These are phyloP conservation scores for Heliamphora exappendiculata DNA, from an alignment of 148 eudicot species.

Conservation along the genomic window DNA sequence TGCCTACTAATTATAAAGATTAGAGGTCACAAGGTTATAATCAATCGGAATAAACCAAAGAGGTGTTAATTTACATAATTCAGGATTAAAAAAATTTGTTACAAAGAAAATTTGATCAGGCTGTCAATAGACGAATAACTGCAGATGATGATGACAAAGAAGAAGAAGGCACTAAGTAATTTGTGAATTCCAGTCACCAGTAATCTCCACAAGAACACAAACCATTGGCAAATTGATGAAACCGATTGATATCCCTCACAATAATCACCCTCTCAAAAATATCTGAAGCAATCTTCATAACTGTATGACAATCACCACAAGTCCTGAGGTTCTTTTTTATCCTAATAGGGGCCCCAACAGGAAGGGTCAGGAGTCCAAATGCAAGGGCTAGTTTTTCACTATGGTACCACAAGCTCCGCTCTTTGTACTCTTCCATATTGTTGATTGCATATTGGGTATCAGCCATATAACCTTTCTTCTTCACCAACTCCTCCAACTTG, in stretches of 20 bases:
- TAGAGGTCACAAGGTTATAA: background rate
- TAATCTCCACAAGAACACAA: conserved; percentile 39
- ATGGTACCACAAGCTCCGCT: conserved; percentile 37
- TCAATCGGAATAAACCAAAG: background rate
- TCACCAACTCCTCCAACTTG: conserved; percentile 27
- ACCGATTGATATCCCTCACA: conserved; percentile 40
- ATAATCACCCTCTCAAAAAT: conserved; percentile 33
- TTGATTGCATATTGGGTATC: conserved; percentile 25
- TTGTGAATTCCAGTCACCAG: conserved; percentile 22
- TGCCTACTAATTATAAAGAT: background rate
- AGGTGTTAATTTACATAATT: background rate
- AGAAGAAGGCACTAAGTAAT: background rate
- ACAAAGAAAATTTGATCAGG: background rate
- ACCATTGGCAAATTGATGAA: conserved; percentile 36
- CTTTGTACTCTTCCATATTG: conserved; percentile 25
- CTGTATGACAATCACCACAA: conserved; percentile 38
- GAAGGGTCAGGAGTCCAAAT: conserved; percentile 32
- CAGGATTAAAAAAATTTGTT: background rate
- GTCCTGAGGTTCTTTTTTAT: conserved; percentile 40
- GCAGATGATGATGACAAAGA: background rate
- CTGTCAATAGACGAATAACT: background rate
- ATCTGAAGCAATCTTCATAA: conserved; percentile 34
- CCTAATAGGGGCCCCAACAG: conserved; percentile 28
- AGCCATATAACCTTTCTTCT: conserved; percentile 35
- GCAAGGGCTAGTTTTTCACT: conserved; percentile 48